Evolutionary conservation across 1,284 basidiomycete species (phyloP).

Genomic region (Neotropicomus parvogracilis): DNA sequence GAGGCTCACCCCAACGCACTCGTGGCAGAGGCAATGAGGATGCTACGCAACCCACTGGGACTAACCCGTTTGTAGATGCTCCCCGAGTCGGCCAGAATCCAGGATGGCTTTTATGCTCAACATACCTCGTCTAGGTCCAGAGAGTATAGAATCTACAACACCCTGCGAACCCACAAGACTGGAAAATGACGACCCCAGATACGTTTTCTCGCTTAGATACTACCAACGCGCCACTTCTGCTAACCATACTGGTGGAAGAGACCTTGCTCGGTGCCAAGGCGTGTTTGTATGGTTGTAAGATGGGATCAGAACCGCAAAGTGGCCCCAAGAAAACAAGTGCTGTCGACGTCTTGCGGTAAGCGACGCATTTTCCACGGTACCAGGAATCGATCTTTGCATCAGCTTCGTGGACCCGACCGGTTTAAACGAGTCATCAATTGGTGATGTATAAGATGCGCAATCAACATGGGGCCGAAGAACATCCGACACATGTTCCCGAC

Average conservation of each 20-base stretch:
- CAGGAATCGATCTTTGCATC: slow-evolving; percentile 49
- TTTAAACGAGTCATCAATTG: slow-evolving; percentile 74
- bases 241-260: slow-evolving; percentile 53
- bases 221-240: neutral
- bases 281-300: slow-evolving; percentile 61
- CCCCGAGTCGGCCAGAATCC: slow-evolving; percentile 91
- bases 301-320: slow-evolving; percentile 67
- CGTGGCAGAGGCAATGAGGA: slow-evolving; percentile 88
- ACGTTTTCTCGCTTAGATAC: neutral
- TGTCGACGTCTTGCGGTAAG: slow-evolving; percentile 72
- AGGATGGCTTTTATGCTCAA: slow-evolving; percentile 90
- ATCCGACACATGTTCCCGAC: no score
- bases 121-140: slow-evolving; percentile 85
- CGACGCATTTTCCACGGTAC: slow-evolving; percentile 82
- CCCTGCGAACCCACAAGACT: slow-evolving; percentile 76
- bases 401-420: slow-evolving; percentile 39
- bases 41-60: slow-evolving; percentile 81
- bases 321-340: slow-evolving; percentile 75
- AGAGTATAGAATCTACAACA: slow-evolving; percentile 87
- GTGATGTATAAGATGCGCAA: slow-evolving; percentile 77
- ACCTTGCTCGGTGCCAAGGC: slow-evolving; percentile 48
- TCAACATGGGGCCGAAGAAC: slow-evolving; percentile 91
- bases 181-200: slow-evolving; percentile 65
- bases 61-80: slow-evolving; percentile 96
- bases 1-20: slow-evolving; percentile 87